A percentile compares a stretch with the other conserved stretches of the same genome.
These are phyloP conservation scores for Vitis rotundifolia DNA, from an alignment of 164 flowering plant species.

Conservation along the genomic window DNA sequence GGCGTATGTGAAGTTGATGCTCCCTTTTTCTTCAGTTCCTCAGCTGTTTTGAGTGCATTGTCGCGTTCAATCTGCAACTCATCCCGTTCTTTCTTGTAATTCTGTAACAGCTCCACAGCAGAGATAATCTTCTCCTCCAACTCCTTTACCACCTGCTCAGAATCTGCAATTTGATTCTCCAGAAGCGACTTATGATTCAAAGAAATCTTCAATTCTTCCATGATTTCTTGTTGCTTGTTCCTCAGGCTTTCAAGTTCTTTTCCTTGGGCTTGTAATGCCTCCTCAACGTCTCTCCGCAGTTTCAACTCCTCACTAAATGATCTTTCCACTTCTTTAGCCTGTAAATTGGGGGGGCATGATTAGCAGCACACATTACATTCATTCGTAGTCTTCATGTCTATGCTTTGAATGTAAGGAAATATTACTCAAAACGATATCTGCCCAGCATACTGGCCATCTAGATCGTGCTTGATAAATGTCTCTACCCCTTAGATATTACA, in stretches of 20 bases:
- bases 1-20: slow-evolving; percentile 25
- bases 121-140: slow-evolving; percentile 54
- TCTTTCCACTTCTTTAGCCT: slow-evolving; percentile 50
- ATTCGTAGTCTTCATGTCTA: too few relatives aligned
- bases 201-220: slow-evolving; percentile 36
- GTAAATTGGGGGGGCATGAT: slow-evolving; percentile 10
- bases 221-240: slow-evolving; percentile 25
- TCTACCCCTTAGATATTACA: too few relatives aligned
- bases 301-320: slow-evolving; percentile 39
- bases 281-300: slow-evolving; percentile 40
- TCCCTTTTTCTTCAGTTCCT: slow-evolving; percentile 49
- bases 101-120: slow-evolving; percentile 51
- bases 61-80: slow-evolving; percentile 65
- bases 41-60: slow-evolving; percentile 55
- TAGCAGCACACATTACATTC: background rate
- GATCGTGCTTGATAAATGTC: too few relatives aligned
- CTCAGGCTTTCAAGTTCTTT: slow-evolving; percentile 36
- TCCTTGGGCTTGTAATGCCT: slow-evolving; percentile 29
- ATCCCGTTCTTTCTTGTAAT: slow-evolving; percentile 53
- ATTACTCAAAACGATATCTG: too few relatives aligned
- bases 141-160: slow-evolving; percentile 35
- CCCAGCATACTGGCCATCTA: too few relatives aligned
- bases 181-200: slow-evolving; percentile 34
- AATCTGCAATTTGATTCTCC: slow-evolving; percentile 40
- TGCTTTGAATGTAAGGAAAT: too few relatives aligned